Percentiles rank a stretch among this genome's conserved stretches.
Evolutionary conservation across 2,329 filamentous ascomycete genomes (phyloP).

Genomic region (Hymenoscyphus linearis): DNA sequence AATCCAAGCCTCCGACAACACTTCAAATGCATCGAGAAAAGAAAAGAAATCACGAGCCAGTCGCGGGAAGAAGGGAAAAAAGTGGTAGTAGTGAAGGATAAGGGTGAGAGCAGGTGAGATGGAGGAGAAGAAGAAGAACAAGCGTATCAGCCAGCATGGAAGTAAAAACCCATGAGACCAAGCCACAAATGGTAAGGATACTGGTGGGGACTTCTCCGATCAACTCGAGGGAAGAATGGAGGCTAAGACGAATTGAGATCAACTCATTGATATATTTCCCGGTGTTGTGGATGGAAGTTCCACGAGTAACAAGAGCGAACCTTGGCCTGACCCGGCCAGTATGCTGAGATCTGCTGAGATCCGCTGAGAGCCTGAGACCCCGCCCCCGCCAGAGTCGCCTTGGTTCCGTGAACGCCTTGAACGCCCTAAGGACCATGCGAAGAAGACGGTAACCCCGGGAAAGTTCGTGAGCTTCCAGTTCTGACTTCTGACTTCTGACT

Average conservation of each 20-base stretch:
- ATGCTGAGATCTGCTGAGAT: no score
- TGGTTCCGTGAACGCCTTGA: background rate
- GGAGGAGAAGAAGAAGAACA: slow-evolving; percentile 12
- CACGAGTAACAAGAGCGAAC: background rate
- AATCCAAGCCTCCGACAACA: slow-evolving; percentile 9
- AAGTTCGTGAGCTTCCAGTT: background rate
- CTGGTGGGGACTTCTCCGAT: background rate
- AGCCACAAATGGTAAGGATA: background rate
- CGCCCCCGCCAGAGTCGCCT: background rate
- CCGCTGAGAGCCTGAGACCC: background rate
- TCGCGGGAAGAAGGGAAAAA: slow-evolving; percentile 27
- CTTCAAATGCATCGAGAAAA: slow-evolving; percentile 17
- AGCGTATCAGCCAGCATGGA: background rate
- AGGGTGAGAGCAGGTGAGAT: slow-evolving; percentile 16
- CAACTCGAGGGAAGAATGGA: background rate
- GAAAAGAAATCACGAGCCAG: slow-evolving; percentile 31
- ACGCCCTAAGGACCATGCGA: background rate
- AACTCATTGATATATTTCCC: background rate
- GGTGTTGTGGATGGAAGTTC: background rate
- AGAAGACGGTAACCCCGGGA: background rate
- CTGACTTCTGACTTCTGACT: no score
- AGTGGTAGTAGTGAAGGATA: slow-evolving; percentile 12
- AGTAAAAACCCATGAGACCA: background rate
- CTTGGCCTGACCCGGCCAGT: background rate
- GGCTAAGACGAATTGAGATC: background rate